Conservation (phyloP, 2,329 filamentous ascomycete species). For the Colletotrichum destructivum region DNA sequence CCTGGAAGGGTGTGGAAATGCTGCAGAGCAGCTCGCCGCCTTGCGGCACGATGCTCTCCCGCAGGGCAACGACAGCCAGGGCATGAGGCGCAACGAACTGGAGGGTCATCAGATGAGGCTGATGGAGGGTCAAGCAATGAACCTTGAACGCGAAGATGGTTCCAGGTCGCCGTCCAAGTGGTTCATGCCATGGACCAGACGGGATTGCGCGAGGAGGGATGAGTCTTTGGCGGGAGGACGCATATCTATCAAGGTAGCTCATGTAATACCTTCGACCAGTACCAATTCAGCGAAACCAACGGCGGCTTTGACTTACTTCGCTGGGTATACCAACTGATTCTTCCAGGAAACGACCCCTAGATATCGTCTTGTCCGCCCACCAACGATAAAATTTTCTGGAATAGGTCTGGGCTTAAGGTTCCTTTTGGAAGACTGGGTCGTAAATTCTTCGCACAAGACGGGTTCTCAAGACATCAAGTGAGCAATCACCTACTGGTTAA, state of each 20-base stretch:
- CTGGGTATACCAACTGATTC: neutral
- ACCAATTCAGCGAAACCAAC: neutral
- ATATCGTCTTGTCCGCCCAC: too few species aligned
- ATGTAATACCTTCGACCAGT: neutral
- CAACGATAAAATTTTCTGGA: too few species aligned
- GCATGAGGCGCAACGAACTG: slow-evolving; percentile 19
- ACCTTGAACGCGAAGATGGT: slow-evolving; percentile 14
- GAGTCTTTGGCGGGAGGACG: neutral
- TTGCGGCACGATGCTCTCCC: neutral
- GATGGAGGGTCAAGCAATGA: neutral
- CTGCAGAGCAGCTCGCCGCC: neutral
- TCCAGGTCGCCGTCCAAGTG: slow-evolving; percentile 26
- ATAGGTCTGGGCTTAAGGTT: too few species aligned
- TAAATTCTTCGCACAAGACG: too few species aligned
- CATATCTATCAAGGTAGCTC: neutral
- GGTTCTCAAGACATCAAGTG: too few species aligned
- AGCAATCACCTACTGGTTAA: too few species aligned
- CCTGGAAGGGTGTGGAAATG: neutral
- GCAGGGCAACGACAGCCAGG: neutral
- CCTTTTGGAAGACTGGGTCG: too few species aligned
- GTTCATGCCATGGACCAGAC: slow-evolving; percentile 31
- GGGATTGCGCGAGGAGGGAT: neutral
- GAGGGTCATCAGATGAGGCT: slow-evolving; percentile 16
- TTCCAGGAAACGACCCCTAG: neutral
- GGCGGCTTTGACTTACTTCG: neutral